Evolutionary conservation across 768 basidiomycete genomes (phyloP), one percentile per base, ranked within the genome.

Genomic region (Suillus luteus): DNA sequence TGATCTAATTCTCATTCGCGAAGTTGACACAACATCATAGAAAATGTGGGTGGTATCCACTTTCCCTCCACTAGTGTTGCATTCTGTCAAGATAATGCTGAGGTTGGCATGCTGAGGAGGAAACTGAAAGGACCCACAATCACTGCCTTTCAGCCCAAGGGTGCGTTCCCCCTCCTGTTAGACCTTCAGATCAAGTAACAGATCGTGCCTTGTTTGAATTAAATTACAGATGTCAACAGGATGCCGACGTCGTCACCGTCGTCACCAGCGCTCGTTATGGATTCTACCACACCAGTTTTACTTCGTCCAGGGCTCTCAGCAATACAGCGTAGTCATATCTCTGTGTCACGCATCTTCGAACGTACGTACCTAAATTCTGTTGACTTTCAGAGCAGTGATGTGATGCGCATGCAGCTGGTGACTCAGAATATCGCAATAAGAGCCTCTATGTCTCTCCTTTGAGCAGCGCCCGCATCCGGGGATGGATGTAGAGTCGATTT

Each of bases 371-470:
- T 14, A 35, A 12, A 35, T n/a, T 35, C 6, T n/a, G 31, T 54
- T 54, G 52, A 33, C 11, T 14, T 1, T 54, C 35, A n/a, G 17
- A 54, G 33, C 52, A 54, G 33, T 33, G 5, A 35, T 54, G 1
- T 33, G 10, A 54, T 33, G 33, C 33, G 10, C 10, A 54, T 19
- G 6, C 52, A 54, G 33, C 52, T 33, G 33, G 31, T 31, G 33
- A 35, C 19, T n/a, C 52, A 11, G 52, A 35, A 35, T 54, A 54
- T 33, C 52, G 52, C 19, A 54, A 54, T 35, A 54, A 54, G 35
- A 54, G 52, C 31, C 52, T 54, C 52, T 54, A 54, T 37, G 52
- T 33, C 11, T 54, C 52, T n/a, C 52, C 52, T 54, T 19, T 35
- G 33, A 54, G 1, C 31, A 5, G 31, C 19, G 19, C 17, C 19